phyloP scores from a whole-genome alignment of 2,329 filamentous ascomycete genomes.

The Xylariomycetidae sp. region DNA sequence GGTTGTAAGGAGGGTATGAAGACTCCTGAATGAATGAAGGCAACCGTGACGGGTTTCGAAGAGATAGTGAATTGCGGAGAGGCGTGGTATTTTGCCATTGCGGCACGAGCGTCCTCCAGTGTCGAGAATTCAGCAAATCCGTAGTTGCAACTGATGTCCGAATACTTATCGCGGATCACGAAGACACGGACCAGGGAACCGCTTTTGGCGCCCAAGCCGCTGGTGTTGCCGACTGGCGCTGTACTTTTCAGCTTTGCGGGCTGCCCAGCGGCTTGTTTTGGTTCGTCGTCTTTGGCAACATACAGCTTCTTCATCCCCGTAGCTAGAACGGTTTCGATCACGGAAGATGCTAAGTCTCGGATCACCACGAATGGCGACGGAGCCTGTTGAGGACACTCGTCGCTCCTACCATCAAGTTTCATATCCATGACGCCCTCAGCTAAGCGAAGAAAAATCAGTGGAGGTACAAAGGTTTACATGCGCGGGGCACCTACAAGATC shows the following conservation, averaged over 20 bases:
- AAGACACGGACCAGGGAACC: constrained; percentile 74
- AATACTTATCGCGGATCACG: constrained; percentile 67
- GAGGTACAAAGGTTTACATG: too few species aligned
- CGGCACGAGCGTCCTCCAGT: constrained; percentile 70
- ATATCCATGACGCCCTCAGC: constrained; percentile 28
- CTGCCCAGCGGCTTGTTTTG: constrained; percentile 38
- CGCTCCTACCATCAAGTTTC: constrained; percentile 43
- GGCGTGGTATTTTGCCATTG: constrained; percentile 66
- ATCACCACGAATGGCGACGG: constrained; percentile 75
- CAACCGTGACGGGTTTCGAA: constrained; percentile 65
- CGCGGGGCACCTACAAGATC: constrained; percentile 21
- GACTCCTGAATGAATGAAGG: constrained; percentile 78
- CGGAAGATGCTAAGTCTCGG: constrained; percentile 63
- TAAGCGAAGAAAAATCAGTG: constrained; percentile 4
- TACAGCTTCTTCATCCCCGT: constrained; percentile 72
- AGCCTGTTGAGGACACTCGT: constrained; percentile 43
- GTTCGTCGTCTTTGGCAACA: constrained; percentile 49
- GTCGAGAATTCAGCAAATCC: constrained; percentile 81
- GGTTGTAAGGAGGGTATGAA: constrained; percentile 70
- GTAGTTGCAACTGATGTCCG: constrained; percentile 71
- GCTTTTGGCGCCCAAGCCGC: constrained; percentile 65
- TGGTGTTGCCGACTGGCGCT: constrained; percentile 48
- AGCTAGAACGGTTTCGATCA: constrained; percentile 68
- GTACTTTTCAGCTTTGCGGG: constrained; percentile 55
- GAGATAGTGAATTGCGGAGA: constrained; percentile 74